Base-by-base conservation (phyloP, 257 asterid genomes). In the Orobanche coerulescens region DNA sequence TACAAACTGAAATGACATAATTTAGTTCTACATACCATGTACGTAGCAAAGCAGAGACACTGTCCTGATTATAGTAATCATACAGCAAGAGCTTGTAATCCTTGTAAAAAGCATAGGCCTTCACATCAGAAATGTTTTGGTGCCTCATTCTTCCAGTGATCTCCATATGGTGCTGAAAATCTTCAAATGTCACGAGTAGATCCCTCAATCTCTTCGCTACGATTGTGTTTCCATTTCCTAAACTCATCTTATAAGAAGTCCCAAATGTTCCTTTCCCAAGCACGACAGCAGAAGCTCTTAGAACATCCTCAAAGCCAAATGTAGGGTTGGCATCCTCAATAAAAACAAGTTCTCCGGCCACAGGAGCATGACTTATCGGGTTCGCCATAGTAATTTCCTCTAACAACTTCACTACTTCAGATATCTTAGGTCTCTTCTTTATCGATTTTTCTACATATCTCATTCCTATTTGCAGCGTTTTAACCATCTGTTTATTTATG, bases 111-210 rank as follows among this genome's bases (percentile, higher is more conserved):
- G 22, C 40, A 47, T 66, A 74, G 54, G 75, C 79, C 55, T 50
- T 68, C 13, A 71, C 14, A 11, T 53, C 53, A 44, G 19, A 58
- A 54, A 76, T 50, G 43, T 61, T 76, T 31, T 6, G 12, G n/a
- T 76, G 81, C 20, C 22, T 54, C 54, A 67, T 62, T 61, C 47
- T 58, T 10, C 69, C 72, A 25, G 64, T 34, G 23, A 42, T 58
- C 67, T 58, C 49, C 62, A 64, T 19, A 3, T 33, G 72, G 58
- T 64, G 26, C 10, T 53, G 69, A 55, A 71, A 76, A 0, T 52
- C 75, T 5, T 64, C 2, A n/a, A 10, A 20, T 20, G 42, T 7
- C 5, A 43, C 20, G 30, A 0, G 19, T 11, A 40, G 46, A 12
- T 64, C 47, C 54, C 8, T 43, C 50, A 49, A 13, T 40, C 47